Evolutionary conservation across 306 rosid genomes (phyloP), one percentile per base, ranked within the genome.

Genomic region (Acacia acuminata): DNA sequence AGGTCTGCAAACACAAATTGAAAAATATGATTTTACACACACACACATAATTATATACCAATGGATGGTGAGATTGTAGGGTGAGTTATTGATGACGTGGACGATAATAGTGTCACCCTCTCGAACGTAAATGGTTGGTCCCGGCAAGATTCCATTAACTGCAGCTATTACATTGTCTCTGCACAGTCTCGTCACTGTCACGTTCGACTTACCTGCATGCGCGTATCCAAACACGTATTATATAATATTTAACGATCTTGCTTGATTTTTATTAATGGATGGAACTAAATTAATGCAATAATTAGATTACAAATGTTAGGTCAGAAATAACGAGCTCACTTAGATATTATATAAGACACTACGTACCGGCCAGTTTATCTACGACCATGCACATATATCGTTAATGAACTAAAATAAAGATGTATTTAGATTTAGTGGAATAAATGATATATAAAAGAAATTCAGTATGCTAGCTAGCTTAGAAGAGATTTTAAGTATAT

Each of bases 71-170:
- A 88, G 20, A 65, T 79, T 75, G 56, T 90, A 85, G 7, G 94
- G 94, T 2, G 91, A 88, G 13, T 83, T 73, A 74, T 90, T 90
- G n/a, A 58, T 16, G 40, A 83, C 88, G 34, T 88, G 87, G 53
- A 88, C 85, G 43, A 88, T 68, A 8, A 90, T 87, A 8, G 85
- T 82, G 24, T 90, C 94, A 0, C 89, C 90, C 60, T 90, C 91
- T 43, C 45, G 63, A 8, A 67, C 94, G 3, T n/a, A 25, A 20
- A 88, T 85, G 13, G 90, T 78, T 24, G 91, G 91, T 0, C 94
- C 94, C 0, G 94, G 91, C 24, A 85, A 77, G 40, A 55, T 58
- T 40, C 82, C 88, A 34, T 90, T 90, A 40, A 90, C 90, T 0
- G 90, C 85, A 0, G 90, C 83, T 50, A 90, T 85, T 16, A 82